phyloP scores from a whole-genome alignment of 805 yeast species.

The Saccharomyces jurei region DNA sequence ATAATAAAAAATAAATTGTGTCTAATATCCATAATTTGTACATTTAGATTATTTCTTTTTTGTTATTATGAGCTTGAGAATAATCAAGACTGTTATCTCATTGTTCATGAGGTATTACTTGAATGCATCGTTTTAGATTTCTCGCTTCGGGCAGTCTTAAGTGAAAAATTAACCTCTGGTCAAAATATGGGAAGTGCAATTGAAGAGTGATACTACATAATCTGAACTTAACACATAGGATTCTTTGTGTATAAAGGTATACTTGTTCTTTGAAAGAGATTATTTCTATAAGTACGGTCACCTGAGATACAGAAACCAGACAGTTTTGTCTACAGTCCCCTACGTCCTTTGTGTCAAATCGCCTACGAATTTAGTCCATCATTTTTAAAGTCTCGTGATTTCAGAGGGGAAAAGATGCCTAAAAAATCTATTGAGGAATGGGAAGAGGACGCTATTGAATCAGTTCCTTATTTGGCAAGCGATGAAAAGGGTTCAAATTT shows the following conservation, averaged over 20 bases:
- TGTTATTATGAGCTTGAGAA: background rate
- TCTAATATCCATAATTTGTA: background rate
- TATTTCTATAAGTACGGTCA: background rate
- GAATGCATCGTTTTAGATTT: background rate
- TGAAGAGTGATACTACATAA: background rate
- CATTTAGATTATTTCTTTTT: conserved; percentile 3
- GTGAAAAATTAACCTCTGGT: background rate
- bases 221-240: background rate
- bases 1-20: conserved; percentile 2
- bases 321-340: background rate
- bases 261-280: background rate
- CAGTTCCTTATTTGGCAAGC: conserved; percentile 55
- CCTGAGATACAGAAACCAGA: background rate
- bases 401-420: conserved; percentile 11
- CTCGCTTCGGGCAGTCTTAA: background rate
- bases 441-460: conserved; percentile 48
- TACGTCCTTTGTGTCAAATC: background rate
- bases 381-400: background rate
- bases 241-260: background rate
- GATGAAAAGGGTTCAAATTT: conserved; percentile 61
- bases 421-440: conserved; percentile 29
- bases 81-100: background rate
- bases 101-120: background rate
- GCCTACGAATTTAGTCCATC: background rate
- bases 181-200: background rate